Percentiles rank a stretch among this genome's conserved stretches.
Conservation (phyloP, 306 rosid genomes). For the Malus fusca region DNA sequence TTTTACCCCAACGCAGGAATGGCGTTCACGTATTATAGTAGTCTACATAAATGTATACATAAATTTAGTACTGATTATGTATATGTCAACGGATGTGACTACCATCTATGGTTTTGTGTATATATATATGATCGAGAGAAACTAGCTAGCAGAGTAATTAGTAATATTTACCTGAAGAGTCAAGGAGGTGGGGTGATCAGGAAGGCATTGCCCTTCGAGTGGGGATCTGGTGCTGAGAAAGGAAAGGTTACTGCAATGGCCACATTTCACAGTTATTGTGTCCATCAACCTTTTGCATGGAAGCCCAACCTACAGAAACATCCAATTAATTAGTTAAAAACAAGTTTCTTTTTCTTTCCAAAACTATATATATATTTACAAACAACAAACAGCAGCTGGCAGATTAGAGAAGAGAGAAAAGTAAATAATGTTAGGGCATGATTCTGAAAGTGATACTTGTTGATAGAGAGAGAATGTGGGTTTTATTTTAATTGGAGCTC, state of each 20-base stretch:
- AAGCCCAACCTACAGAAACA: conserved; percentile 62
- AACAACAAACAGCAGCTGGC: background rate
- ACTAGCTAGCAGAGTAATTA: background rate
- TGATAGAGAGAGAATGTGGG: background rate
- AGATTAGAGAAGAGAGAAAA: background rate
- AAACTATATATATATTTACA: background rate
- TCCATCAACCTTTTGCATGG: conserved; percentile 87
- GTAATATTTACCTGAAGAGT: conserved; percentile 49
- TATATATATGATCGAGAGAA: background rate
- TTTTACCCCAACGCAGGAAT: background rate
- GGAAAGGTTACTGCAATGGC: conserved; percentile 93
- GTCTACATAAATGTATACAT: background rate
- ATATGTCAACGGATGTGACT: background rate
- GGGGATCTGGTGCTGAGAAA: conserved; percentile 72
- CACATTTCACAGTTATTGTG: conserved; percentile 97
- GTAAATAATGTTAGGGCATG: background rate
- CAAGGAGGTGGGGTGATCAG: conserved; percentile 46
- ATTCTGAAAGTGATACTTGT: background rate
- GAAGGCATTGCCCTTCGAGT: conserved; percentile 47
- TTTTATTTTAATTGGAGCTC: background rate
- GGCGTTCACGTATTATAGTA: background rate
- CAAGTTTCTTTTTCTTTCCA: background rate
- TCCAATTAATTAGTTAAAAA: background rate
- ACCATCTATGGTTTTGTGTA: background rate
- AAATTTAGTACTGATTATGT: background rate